These are phyloP conservation scores for Phyllosticta citribraziliensis DNA, from an alignment of 2,329 filamentous ascomycete genomes.

Conservation along the genomic window DNA sequence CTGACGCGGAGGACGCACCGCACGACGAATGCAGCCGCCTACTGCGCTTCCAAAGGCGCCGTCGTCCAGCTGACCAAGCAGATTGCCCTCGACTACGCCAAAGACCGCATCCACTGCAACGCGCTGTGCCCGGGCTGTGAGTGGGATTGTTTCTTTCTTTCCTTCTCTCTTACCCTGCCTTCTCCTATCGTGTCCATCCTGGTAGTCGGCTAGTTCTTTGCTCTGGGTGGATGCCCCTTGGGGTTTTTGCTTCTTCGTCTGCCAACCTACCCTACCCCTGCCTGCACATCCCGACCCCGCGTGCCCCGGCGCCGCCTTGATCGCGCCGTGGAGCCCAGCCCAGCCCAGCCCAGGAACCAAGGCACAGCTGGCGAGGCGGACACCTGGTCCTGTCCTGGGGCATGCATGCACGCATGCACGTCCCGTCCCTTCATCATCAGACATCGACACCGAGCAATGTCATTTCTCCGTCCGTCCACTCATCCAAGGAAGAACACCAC, in stretches of 20 bases:
- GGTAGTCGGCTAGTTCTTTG: too few relatives aligned
- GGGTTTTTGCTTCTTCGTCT: too few relatives aligned
- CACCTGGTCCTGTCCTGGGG: too few relatives aligned
- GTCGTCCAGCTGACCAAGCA: conserved; percentile 37
- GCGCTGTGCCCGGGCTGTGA: conserved; percentile 34
- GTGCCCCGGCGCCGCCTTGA: background rate
- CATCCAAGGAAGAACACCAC: too few relatives aligned
- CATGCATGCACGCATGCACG: too few relatives aligned
- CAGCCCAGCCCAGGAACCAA: background rate
- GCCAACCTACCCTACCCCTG: background rate
- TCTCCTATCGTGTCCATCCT: background rate
- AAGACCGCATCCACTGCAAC: conserved; percentile 33
- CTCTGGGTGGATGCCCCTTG: too few relatives aligned
- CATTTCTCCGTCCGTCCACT: too few relatives aligned
- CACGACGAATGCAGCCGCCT: conserved; percentile 21
- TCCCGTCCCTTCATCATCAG: too few relatives aligned
- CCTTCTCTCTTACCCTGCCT: background rate
- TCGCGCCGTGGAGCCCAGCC: too few relatives aligned
- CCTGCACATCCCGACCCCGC: too few relatives aligned
- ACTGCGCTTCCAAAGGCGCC: conserved; percentile 40
- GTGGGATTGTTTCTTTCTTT: conserved; percentile 5
- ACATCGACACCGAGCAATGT: too few relatives aligned
- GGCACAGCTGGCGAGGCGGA: background rate
- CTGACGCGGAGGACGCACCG: background rate
- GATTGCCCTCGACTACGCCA: conserved; percentile 36